A percentile compares a stretch with the other conserved stretches of the same genome.
Evolutionary conservation across 148 eudicot species (phyloP).

Genomic region (Euryodendron excelsum): DNA sequence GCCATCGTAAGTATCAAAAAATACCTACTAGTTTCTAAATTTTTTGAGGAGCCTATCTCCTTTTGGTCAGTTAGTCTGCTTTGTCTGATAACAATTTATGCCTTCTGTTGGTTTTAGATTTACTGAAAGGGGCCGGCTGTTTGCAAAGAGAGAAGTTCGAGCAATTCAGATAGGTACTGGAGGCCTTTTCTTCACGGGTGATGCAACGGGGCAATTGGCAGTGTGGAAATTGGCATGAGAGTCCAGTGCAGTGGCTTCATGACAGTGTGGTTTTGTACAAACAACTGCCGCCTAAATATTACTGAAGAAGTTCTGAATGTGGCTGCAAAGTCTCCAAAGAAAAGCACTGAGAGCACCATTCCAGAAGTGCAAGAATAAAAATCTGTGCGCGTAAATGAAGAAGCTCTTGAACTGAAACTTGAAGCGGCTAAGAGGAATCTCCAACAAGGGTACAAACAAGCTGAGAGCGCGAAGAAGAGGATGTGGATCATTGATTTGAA

Average conservation of each 20-base stretch:
- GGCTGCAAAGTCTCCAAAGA: too few species aligned
- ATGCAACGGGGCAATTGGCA: constrained; percentile 40
- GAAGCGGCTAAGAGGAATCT: too few species aligned
- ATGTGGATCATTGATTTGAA: too few species aligned
- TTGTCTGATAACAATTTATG: neutral
- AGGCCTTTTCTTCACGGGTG: constrained; percentile 61
- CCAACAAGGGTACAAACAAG: too few species aligned
- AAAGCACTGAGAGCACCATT: too few species aligned
- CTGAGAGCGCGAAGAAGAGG: too few species aligned
- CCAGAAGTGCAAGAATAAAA: too few species aligned
- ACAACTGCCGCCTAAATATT: neutral
- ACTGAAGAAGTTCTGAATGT: too few species aligned
- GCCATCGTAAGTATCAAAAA: constrained; percentile 46
- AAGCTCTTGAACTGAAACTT: too few species aligned
- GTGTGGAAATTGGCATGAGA: constrained; percentile 53
- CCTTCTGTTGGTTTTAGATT: constrained; percentile 28
- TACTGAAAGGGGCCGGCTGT: constrained; percentile 50
- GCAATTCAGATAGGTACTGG: constrained; percentile 32
- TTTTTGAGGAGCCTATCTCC: neutral
- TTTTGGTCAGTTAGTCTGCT: neutral
- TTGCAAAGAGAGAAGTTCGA: constrained; percentile 27
- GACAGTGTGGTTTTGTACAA: neutral
- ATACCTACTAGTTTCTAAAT: neutral
- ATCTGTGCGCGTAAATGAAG: too few species aligned
- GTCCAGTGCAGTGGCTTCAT: constrained; percentile 2